Conservation (phyloP, 805 yeast species). For the Maudiozyma barnettii region DNA sequence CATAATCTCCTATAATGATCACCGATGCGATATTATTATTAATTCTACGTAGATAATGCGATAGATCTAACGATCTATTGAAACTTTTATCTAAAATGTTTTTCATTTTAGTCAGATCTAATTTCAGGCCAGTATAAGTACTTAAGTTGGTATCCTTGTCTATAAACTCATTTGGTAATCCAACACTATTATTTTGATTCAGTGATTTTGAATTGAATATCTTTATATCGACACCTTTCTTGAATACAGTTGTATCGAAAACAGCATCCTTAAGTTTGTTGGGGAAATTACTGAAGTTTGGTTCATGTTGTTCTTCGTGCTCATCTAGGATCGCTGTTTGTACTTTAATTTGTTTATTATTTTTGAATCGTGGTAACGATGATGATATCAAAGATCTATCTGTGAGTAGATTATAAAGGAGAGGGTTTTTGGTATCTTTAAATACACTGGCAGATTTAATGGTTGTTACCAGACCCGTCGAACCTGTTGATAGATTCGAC, state of each 20-base stretch:
- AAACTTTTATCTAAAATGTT: conserved; percentile 71
- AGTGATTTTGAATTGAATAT: conserved; percentile 18
- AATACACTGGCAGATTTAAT: conserved; percentile 56
- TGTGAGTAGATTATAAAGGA: conserved; percentile 80
- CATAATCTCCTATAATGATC: conserved; percentile 86
- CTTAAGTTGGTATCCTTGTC: neutral
- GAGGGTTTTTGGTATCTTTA: conserved; percentile 53
- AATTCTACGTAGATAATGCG: conserved; percentile 59
- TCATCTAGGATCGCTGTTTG: neutral
- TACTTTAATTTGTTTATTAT: neutral
- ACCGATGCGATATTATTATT: conserved; percentile 60
- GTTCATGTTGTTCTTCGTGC: conserved; percentile 10
- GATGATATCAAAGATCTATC: conserved; percentile 88
- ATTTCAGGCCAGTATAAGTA: conserved; percentile 6
- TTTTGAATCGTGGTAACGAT: conserved; percentile 62
- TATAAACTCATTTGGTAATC: conserved; percentile 17
- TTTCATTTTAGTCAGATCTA: conserved; percentile 52
- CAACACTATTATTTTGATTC: conserved; percentile 16
- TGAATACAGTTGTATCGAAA: conserved; percentile 59
- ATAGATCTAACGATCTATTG: conserved; percentile 52
- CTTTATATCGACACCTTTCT: conserved; percentile 51
- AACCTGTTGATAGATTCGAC: conserved; percentile 41
- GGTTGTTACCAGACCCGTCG: conserved; percentile 84
- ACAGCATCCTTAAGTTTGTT: conserved; percentile 15
- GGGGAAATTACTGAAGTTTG: neutral